Evolutionary conservation across 2,329 filamentous ascomycete species (phyloP), one percentile per base, ranked within the genome.

Genomic region (Aspergillus novoparasiticus): DNA sequence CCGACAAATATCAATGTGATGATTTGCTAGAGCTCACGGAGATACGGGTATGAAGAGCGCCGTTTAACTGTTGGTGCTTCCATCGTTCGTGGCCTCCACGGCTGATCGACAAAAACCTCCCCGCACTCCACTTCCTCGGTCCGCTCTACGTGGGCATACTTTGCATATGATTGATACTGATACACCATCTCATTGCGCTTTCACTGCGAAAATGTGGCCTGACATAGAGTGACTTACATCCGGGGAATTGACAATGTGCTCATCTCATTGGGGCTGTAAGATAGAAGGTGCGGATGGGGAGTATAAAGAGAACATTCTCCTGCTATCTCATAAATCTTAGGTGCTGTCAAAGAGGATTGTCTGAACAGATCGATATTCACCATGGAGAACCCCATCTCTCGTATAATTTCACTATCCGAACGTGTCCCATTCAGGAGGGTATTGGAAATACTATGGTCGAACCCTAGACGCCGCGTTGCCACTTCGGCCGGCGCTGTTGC

Each of bases 371-470:
- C 5, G 11, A 30, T 8, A 41, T 34, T 10, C 51, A 58, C 23
- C 45, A 65, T 66, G 65, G 58, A 66, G n/a, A 58, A 60, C 34
- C 34, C 58, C 4, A 23, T 66, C 10, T 34, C 59, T 16, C 51
- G 26, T 19, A 26, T 53, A n/a, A 6, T 14, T 23, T 6, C 43
- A 16, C 11, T 30, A n/a, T 30, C 62, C 21, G 61, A 65, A 23
- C 21, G 28, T n/a, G 41, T 66, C 16, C 61, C 61, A 9, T 51
- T 62, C 16, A 50, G 45, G 8, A 26, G 57, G 5, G n/a, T 61
- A 1, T n/a, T 67, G 6, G 26, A 26, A 4, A 57, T 57, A 9
- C 36, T 64, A 3, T 64, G 61, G 64, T 36, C 36, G 9, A 51
- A 57, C 16, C 51, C 60, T 8, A 58, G n/a, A 41, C 54, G 53